These are phyloP conservation scores for Fraxinus paxiana DNA, from an alignment of 305 asterid species.

Conservation along the genomic window DNA sequence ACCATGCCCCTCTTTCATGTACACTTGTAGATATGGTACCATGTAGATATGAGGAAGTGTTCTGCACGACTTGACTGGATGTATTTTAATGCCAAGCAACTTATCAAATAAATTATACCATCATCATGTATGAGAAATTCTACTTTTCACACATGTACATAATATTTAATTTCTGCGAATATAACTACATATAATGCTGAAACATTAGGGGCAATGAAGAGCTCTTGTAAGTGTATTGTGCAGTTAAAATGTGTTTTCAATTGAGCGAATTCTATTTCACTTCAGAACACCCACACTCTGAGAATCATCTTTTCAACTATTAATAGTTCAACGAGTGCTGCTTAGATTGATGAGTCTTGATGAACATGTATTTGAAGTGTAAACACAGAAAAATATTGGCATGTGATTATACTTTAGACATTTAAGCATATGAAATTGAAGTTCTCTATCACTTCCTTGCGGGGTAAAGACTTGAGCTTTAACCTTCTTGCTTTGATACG, in stretches of 20 bases:
- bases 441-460: background rate
- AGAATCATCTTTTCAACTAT: background rate
- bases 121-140: background rate
- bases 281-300: background rate
- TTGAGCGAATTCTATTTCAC: background rate
- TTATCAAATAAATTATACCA: background rate
- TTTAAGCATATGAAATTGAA: background rate
- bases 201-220: background rate
- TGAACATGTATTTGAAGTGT: background rate
- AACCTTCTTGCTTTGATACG: background rate
- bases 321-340: background rate
- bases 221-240: background rate
- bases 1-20: background rate
- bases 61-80: background rate
- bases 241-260: background rate
- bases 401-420: background rate
- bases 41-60: background rate
- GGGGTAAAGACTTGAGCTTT: background rate
- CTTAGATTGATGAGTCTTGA: background rate
- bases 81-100: background rate
- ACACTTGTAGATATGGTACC: background rate
- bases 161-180: background rate
- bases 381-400: background rate
- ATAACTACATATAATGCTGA: background rate
- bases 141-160: background rate